Conservation (phyloP, 2,329 filamentous ascomycete species). For the Aspergillus costaricaensis region DNA sequence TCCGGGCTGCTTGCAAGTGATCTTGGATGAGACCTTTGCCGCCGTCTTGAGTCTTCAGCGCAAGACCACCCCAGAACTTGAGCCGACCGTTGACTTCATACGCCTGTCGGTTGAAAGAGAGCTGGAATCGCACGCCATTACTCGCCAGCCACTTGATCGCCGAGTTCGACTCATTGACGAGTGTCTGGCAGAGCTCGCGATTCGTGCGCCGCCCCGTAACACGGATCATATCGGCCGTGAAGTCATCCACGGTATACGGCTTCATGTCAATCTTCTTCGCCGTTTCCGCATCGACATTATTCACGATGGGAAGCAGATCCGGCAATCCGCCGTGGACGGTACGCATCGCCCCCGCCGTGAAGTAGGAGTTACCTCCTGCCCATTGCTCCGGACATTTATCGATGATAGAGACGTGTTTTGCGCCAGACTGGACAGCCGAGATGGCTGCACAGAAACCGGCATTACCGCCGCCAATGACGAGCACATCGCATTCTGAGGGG, state of each 20-base stretch:
- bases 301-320: constrained; percentile 63
- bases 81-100: constrained; percentile 62
- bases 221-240: constrained; percentile 57
- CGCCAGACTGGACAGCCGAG: constrained; percentile 51
- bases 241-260: constrained; percentile 58
- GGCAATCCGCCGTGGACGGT: constrained; percentile 57
- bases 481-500: constrained; percentile 27
- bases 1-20: constrained; percentile 47
- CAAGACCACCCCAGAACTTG: constrained; percentile 69
- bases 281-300: constrained; percentile 55
- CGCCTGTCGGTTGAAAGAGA: constrained; percentile 67
- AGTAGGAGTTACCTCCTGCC: constrained; percentile 66
- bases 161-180: constrained; percentile 56
- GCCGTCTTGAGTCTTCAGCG: constrained; percentile 60
- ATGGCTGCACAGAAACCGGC: constrained; percentile 64
- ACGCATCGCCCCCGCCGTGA: constrained; percentile 66
- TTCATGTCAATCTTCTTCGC: constrained; percentile 58
- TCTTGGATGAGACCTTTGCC: constrained; percentile 61
- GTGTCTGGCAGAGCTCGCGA: constrained; percentile 47
- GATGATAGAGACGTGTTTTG: constrained; percentile 52
- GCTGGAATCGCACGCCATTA: constrained; percentile 59
- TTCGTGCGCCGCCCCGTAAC: constrained; percentile 60
- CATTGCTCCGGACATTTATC: constrained; percentile 62
- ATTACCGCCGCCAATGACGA: constrained; percentile 65
- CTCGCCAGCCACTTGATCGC: constrained; percentile 58